These are phyloP conservation scores for Zygosaccharomyces bisporus DNA, from an alignment of 805 yeast genomes.

Conservation along the genomic window DNA sequence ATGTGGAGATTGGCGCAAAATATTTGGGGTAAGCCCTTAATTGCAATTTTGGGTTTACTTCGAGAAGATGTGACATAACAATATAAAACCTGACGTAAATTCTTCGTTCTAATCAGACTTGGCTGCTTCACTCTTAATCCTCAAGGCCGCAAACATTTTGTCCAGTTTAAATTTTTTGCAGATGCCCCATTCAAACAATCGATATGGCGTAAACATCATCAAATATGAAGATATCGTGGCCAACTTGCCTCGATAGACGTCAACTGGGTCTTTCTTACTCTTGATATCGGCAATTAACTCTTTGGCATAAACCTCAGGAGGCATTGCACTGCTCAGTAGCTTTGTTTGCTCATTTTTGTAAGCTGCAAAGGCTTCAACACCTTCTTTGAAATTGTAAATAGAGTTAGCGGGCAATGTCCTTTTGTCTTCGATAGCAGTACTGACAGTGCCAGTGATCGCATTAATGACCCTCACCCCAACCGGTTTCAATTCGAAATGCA, in stretches of 20 bases:
- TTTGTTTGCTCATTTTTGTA: conserved; percentile 49
- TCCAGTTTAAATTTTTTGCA: conserved; percentile 41
- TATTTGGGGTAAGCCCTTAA: too few relatives aligned
- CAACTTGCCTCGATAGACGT: conserved; percentile 54
- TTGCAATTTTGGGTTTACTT: too few relatives aligned
- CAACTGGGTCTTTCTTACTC: conserved; percentile 40
- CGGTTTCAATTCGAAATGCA: conserved; percentile 65
- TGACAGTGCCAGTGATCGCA: conserved; percentile 72
- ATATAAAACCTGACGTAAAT: too few relatives aligned
- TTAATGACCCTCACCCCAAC: conserved; percentile 68
- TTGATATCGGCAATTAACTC: conserved; percentile 51
- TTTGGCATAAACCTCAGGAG: conserved; percentile 52
- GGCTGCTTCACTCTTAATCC: neutral
- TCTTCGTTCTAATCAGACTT: neutral
- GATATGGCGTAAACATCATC: conserved; percentile 43
- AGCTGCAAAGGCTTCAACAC: conserved; percentile 42
- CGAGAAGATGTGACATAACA: too few relatives aligned
- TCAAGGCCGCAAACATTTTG: neutral
- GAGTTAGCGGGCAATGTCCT: conserved; percentile 56
- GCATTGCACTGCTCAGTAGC: conserved; percentile 50
- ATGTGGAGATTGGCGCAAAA: too few relatives aligned
- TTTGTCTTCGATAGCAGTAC: conserved; percentile 64
- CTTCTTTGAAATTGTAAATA: conserved; percentile 49
- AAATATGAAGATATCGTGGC: conserved; percentile 40
- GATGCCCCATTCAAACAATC: conserved; percentile 41